Evolutionary conservation across 495 filamentous ascomycete genomes (phyloP).

Genomic region (Rusavskia elegans): DNA sequence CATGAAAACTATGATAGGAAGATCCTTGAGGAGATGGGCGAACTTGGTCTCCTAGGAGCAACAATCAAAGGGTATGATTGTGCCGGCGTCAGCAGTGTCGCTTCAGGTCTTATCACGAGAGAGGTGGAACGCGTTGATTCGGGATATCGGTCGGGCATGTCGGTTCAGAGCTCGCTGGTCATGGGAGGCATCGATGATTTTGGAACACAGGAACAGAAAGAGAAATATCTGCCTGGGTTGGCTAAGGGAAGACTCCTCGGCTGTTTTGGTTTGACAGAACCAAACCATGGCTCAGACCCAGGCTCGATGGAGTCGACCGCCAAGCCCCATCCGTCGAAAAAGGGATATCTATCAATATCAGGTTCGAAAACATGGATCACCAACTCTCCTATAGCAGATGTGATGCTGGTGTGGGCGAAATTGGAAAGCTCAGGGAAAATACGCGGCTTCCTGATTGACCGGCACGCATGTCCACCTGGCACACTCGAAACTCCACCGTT

Average conservation of each 20-base stretch:
- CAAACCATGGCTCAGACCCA: conserved; percentile 94
- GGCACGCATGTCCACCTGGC: conserved; percentile 63
- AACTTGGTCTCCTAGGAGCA: conserved; percentile 78
- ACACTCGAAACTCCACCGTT: conserved; percentile 83
- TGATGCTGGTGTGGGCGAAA: conserved; percentile 91
- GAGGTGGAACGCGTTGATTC: conserved; percentile 94
- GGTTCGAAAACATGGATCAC: conserved; percentile 98
- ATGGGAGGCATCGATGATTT: conserved; percentile 98
- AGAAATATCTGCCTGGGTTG: conserved; percentile 68
- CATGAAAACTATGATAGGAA: conserved; percentile 81
- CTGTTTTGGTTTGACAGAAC: conserved; percentile 91
- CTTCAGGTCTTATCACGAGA: conserved; percentile 82
- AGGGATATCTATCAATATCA: conserved; percentile 63
- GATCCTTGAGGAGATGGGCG: conserved; percentile 91
- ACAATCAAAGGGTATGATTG: conserved; percentile 88
- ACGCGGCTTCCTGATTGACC: conserved; percentile 81
- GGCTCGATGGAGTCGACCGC: conserved; percentile 89
- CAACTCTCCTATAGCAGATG: conserved; percentile 85
- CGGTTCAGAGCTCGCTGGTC: conserved; percentile 82
- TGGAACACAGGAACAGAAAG: conserved; percentile 77
- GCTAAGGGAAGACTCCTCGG: conserved; percentile 78
- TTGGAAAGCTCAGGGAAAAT: conserved; percentile 82
- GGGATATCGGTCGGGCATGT: conserved; percentile 91
- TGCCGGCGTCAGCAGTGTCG: conserved; percentile 84
- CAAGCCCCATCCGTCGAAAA: conserved; percentile 72